A percentile compares a stretch with the other conserved stretches of the same genome.
phyloP scores from a whole-genome alignment of 1,284 basidiomycete genomes.

The Pholiota adiposa region DNA sequence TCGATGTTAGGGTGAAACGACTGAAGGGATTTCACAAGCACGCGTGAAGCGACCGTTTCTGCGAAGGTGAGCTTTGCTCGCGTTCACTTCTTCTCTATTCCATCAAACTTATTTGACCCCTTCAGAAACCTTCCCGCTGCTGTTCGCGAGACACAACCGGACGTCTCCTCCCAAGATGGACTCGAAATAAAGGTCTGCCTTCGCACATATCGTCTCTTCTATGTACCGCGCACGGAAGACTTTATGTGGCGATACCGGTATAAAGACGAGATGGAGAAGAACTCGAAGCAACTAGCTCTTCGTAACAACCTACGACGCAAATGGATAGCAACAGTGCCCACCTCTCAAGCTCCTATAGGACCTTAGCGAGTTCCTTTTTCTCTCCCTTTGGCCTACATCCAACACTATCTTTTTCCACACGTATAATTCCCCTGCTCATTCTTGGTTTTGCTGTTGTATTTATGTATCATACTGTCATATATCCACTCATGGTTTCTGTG shows the following conservation, averaged over 20 bases:
- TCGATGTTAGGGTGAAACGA: slow-evolving; percentile 49
- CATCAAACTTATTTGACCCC: not conserved
- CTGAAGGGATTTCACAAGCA: slow-evolving; percentile 51
- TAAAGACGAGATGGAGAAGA: slow-evolving; percentile 39
- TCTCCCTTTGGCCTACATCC: not conserved
- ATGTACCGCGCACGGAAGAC: slow-evolving; percentile 76
- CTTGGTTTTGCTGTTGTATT: slow-evolving; percentile 10
- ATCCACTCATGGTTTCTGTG: not conserved
- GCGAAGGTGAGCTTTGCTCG: slow-evolving; percentile 55
- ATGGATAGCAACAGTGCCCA: slow-evolving; percentile 23
- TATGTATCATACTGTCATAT: slow-evolving; percentile 8
- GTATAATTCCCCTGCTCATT: slow-evolving; percentile 5
- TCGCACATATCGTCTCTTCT: slow-evolving; percentile 86
- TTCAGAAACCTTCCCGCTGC: slow-evolving; percentile 48
- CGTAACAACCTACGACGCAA: slow-evolving; percentile 32
- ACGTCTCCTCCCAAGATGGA: slow-evolving; percentile 57
- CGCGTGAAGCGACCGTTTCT: slow-evolving; percentile 76
- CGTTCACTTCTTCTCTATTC: not conserved
- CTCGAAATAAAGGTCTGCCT: slow-evolving; percentile 87
- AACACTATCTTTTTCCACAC: slow-evolving; percentile 1
- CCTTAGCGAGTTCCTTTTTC: not conserved
- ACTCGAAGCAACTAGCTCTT: slow-evolving; percentile 28
- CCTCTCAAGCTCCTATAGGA: not conserved
- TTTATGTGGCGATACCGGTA: slow-evolving; percentile 52
- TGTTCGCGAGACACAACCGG: slow-evolving; percentile 40